These are phyloP conservation scores for Tetrapyrgos nigripes DNA, from an alignment of 1,284 basidiomycete species.

Conservation along the genomic window DNA sequence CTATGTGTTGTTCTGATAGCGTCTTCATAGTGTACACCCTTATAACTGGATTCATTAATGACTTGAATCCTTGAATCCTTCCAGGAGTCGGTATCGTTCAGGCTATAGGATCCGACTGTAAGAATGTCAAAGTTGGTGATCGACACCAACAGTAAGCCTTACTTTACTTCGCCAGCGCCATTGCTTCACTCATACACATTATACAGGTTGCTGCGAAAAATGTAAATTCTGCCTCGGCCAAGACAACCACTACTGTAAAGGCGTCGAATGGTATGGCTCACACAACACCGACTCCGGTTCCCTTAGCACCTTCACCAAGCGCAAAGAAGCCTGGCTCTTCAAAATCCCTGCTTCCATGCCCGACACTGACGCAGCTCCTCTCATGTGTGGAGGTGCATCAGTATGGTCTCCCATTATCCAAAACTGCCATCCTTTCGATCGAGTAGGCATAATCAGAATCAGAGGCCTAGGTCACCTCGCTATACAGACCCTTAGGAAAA, in stretches of 20 bases:
- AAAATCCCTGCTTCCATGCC: slow-evolving; percentile 62
- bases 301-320: slow-evolving; percentile 65
- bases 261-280: slow-evolving; percentile 47
- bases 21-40: too few relatives aligned
- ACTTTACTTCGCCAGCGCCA: too few relatives aligned
- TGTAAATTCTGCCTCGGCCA: slow-evolving; percentile 27
- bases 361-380: slow-evolving; percentile 52
- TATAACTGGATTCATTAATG: background rate
- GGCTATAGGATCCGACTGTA: slow-evolving; percentile 51
- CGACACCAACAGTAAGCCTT: background rate
- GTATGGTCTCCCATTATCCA: slow-evolving; percentile 64
- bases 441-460: slow-evolving; percentile 67
- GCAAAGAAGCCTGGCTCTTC: slow-evolving; percentile 68
- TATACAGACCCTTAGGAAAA: slow-evolving; percentile 56
- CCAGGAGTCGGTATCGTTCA: slow-evolving; percentile 49
- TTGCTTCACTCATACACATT: background rate
- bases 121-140: slow-evolving; percentile 49
- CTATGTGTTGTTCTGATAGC: too few relatives aligned
- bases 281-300: slow-evolving; percentile 57
- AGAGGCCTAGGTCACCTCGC: slow-evolving; percentile 61
- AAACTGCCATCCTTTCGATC: slow-evolving; percentile 44
- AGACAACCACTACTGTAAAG: slow-evolving; percentile 49
- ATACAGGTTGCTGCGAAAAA: slow-evolving; percentile 10
- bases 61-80: background rate
- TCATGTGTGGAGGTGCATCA: slow-evolving; percentile 63